Conservation (phyloP, 345 rosid genomes). For the Viola odorata region DNA sequence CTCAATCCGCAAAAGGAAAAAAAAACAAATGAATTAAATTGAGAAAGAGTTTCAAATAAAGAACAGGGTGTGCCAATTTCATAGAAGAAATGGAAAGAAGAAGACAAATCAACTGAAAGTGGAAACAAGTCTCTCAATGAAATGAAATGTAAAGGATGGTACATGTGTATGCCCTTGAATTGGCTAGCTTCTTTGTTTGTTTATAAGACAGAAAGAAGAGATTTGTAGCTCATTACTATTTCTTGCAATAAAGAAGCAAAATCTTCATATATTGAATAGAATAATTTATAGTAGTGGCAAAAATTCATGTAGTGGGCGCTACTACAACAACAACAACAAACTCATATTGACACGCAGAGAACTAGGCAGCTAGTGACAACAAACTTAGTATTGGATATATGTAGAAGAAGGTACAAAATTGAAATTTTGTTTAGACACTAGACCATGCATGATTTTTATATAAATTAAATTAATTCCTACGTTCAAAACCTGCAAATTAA, state of each 20-base stretch:
- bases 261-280: slow-evolving; percentile 8
- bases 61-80: background rate
- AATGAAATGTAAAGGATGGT: background rate
- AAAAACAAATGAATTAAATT: background rate
- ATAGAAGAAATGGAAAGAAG: background rate
- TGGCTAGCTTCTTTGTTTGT: too few species aligned
- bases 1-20: background rate
- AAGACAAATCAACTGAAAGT: background rate
- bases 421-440: background rate
- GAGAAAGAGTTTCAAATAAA: background rate
- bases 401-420: background rate
- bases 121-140: too few species aligned
- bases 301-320: too few species aligned
- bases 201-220: too few species aligned
- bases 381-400: background rate
- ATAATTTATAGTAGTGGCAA: too few species aligned
- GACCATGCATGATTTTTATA: too few species aligned
- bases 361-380: background rate
- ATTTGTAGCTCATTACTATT: background rate
- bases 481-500: background rate
- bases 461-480: background rate
- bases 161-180: too few species aligned
- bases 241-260: slow-evolving; percentile 3
- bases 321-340: too few species aligned
- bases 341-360: background rate